Evolutionary conservation across 2,329 filamentous ascomycete species (phyloP), one percentile per base, ranked within the genome.

Genomic region (Colletotrichum brevisporum): DNA sequence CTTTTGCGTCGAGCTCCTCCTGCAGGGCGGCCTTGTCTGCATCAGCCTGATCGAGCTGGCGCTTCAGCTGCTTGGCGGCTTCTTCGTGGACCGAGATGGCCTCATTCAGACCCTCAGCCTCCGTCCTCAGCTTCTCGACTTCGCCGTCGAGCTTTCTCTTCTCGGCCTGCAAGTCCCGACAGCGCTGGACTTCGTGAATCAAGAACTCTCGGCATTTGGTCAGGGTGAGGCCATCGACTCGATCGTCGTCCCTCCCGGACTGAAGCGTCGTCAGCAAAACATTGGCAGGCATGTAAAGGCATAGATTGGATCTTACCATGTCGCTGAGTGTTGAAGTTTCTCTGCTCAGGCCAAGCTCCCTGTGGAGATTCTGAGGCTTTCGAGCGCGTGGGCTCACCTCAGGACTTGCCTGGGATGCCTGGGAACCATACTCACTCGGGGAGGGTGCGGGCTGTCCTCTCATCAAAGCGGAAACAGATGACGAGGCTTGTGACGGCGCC

Each of bases 331-430:
- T 4, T 2, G 64, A 57, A 9, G 52, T 41, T 5, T 47, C 26
- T 15, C 47, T 56, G 18, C 16, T 43, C 13, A 16, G 6, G n/a
- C 47, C n/a, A 1, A 67, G 53, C 45, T 67, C 64, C 13, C 27
- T 53, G 26, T 10, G 15, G 39, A 64, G 61, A 9, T 41, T n/a
- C 9, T 9, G 52, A 18, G 27, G 13, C 18, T 12, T 10, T 10
- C 18, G 6, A 39, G 5, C 36, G 10, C 43, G 4, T 50, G 24
- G n/a, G 31, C 31, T 36, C 9, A 36, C 31, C 31, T 6, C 31
- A 31, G 43, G n/a, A 39, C 51, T 63, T 9, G 43, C 24, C 31
- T 36, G 50, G 15, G 52, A 47, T 6, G 13, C 15, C 12, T 45
- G 36, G 2, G 53, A 67, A 5, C 31, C 39, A 3, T 31, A n/a